Conservation (phyloP, 257 asterid genomes). For the Fraxinus pennsylvanica region DNA sequence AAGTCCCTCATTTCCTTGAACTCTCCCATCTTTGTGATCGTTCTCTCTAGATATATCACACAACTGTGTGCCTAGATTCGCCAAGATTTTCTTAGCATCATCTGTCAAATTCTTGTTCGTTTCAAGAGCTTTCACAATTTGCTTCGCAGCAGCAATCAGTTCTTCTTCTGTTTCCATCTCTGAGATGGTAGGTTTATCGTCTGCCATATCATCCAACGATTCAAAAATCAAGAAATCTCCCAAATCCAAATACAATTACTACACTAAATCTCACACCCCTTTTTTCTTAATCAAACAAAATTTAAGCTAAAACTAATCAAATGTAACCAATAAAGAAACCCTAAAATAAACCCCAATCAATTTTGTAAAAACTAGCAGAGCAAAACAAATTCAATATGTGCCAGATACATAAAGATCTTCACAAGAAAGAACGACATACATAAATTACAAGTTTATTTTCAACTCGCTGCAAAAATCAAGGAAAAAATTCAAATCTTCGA, state of each 20-base stretch:
- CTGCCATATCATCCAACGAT: slow-evolving; percentile 52
- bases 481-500: neutral
- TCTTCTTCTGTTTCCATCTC: slow-evolving; percentile 70
- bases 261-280: neutral
- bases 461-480: neutral
- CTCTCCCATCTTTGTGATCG: slow-evolving; percentile 27
- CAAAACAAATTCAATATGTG: neutral
- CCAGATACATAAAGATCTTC: neutral
- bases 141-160: slow-evolving; percentile 65
- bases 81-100: slow-evolving; percentile 60
- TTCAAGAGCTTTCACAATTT: slow-evolving; percentile 59
- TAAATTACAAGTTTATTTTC: neutral
- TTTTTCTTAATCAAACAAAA: neutral
- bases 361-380: neutral
- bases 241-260: neutral
- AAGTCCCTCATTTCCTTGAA: slow-evolving; percentile 34
- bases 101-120: slow-evolving; percentile 46
- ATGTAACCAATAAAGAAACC: neutral
- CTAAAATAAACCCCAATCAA: neutral
- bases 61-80: slow-evolving; percentile 74
- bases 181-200: slow-evolving; percentile 37
- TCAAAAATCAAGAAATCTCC: neutral
- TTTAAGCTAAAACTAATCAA: neutral
- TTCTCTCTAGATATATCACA: slow-evolving; percentile 37
- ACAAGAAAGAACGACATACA: neutral